Percentiles rank a stretch among this genome's conserved stretches.
Conservation (phyloP, 768 basidiomycete species). For the Mycena alexandri region DNA sequence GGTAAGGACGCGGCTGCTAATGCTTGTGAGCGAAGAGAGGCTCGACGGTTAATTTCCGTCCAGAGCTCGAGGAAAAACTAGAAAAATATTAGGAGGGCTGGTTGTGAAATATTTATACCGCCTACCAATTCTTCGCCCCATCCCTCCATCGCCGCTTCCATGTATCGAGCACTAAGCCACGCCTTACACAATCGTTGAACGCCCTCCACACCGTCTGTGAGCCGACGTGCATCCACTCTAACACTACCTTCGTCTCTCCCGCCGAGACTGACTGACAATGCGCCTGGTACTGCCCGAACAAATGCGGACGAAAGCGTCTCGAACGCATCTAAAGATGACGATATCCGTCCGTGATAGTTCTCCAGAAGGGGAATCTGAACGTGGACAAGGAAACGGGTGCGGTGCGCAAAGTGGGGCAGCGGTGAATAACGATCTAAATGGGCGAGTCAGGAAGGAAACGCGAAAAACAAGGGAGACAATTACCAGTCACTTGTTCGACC, state of each 20-base stretch:
- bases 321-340: conserved; percentile 91
- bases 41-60: conserved; percentile 77
- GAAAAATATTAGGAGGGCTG: conserved; percentile 7
- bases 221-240: conserved; percentile 67
- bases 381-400: conserved; percentile 84
- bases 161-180: conserved; percentile 81
- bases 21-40: conserved; percentile 68
- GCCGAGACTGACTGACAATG: conserved; percentile 74
- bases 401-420: conserved; percentile 81
- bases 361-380: conserved; percentile 90
- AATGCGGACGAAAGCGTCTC: conserved; percentile 91
- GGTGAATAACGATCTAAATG: conserved; percentile 90
- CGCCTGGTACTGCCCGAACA: conserved; percentile 93
- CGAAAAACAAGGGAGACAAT: conserved; percentile 33
- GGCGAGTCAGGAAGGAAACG: conserved; percentile 9
- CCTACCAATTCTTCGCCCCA: conserved; percentile 95
- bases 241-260: conserved; percentile 55
- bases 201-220: conserved; percentile 89
- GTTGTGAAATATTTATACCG: conserved; percentile 12
- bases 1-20: conserved; percentile 66
- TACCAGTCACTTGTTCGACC: conserved; percentile 93
- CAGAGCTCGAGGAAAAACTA: conserved; percentile 96
- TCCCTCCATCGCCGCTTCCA: conserved; percentile 73
- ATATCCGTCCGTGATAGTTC: conserved; percentile 81
- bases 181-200: conserved; percentile 89